These are phyloP conservation scores for Xerophyta viscosa DNA, from an alignment of 106 monocot genomes.

Conservation along the genomic window DNA sequence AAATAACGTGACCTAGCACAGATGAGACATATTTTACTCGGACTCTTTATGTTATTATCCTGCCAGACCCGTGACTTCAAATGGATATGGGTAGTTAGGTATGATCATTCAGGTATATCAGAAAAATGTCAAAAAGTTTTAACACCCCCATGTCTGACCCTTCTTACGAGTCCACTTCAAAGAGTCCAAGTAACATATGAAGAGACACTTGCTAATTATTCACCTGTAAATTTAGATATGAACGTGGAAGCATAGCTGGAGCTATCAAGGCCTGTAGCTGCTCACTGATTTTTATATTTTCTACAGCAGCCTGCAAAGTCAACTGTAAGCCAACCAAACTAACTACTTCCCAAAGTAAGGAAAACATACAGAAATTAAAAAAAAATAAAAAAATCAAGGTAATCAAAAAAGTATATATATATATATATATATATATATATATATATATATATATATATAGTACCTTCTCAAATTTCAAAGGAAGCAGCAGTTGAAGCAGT, in stretches of 20 bases:
- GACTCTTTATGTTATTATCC: too few species aligned
- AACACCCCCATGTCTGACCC: not conserved
- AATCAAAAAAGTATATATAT: too few species aligned
- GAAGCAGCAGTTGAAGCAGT: too few species aligned
- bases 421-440: too few species aligned
- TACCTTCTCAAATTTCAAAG: too few species aligned
- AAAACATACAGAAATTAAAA: not conserved
- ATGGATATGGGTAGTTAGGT: too few species aligned
- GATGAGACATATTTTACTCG: too few species aligned
- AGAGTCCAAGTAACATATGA: not conserved
- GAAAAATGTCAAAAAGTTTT: too few species aligned
- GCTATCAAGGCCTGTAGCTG: conserved; percentile 70
- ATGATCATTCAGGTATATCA: too few species aligned
- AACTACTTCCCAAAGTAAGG: not conserved
- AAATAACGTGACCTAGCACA: too few species aligned
- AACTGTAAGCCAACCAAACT: not conserved
- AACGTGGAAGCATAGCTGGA: conserved; percentile 66
- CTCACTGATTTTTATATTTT: conserved; percentile 72
- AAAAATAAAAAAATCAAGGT: not conserved
- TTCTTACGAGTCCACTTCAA: not conserved
- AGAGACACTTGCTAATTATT: not conserved
- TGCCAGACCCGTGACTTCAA: too few species aligned
- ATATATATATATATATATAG: too few species aligned
- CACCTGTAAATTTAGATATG: conserved; percentile 70
- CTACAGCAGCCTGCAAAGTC: conserved; percentile 44